Base-by-base conservation (phyloP, 2,329 filamentous ascomycete genomes). In the Calonectria pauciramosa region DNA sequence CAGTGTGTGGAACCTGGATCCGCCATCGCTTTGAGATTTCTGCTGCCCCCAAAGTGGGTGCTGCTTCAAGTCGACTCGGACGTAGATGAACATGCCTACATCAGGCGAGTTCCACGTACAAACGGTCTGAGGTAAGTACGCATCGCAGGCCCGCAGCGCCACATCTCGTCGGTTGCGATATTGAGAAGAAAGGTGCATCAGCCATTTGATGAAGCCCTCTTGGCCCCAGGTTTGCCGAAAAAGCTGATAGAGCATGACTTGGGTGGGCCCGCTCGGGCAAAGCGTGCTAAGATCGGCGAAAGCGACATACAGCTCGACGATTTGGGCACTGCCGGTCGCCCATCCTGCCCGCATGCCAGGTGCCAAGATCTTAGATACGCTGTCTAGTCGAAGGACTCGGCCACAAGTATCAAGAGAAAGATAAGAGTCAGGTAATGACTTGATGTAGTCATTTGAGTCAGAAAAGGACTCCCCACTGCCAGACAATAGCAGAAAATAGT, bases 31-130 rank as follows among this genome's bases (percentile, higher is more conserved):
- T 16, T 9, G 10, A 8, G 13, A 26, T 28, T 20, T 36, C 4
- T 30, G 23, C n/a, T 7, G 8, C 9, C 23, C 36, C 56, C 56
- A 63, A 14, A 30, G 36, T 11, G 56, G 56, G 9, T 63, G 56
- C 8, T 41, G 56, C 23, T 41, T 28, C 56, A 63, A 26, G 16
- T 63, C 14, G 4, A 63, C 23, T 6, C 23, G 56, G 23, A 41
- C n/a, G 56, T 26, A 63, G n/a, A 63, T 63, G 56, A 63, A 63
- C 56, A 63, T 63, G 56, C 56, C 56, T 10, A 41, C 34, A 11
- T 41, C 36, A 14, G 56, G 56, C 2, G 34, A 28, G 13, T 41
- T 63, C 56, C 56, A 63, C 5, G 36, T 28, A 7, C 56, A 63
- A 26, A 63, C 34, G 26, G 11, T 14, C 8, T 9, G 23, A 36